phyloP scores from a whole-genome alignment of 495 filamentous ascomycete species.

The Talaromyces adpressus region DNA sequence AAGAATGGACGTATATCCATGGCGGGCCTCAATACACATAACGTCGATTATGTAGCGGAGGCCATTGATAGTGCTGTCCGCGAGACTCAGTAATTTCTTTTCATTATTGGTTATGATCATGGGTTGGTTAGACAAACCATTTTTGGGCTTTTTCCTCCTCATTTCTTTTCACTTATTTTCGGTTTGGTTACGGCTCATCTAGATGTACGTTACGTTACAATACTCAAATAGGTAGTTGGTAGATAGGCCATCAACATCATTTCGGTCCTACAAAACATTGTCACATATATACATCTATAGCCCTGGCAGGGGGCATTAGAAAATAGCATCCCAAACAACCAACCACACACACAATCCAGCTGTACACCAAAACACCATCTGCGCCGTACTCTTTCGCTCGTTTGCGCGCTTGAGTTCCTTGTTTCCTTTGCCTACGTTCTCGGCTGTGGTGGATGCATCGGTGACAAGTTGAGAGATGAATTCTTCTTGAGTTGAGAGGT shows the following conservation, averaged over 20 bases:
- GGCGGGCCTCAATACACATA: constrained; percentile 86
- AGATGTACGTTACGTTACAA: not conserved
- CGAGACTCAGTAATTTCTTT: constrained; percentile 36
- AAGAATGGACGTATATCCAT: constrained; percentile 98
- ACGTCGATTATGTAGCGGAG: constrained; percentile 87
- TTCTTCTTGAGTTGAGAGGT: constrained; percentile 76
- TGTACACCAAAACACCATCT: constrained; percentile 82
- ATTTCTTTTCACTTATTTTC: not conserved
- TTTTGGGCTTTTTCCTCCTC: not conserved
- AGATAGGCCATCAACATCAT: not conserved
- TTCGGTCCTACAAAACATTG: not conserved
- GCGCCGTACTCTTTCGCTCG: constrained; percentile 73
- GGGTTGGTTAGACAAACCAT: not conserved
- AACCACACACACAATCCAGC: constrained; percentile 73
- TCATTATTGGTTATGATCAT: not conserved
- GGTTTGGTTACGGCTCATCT: not conserved
- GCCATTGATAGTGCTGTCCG: constrained; percentile 81
- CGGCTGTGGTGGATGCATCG: constrained; percentile 70
- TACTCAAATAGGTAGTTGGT: not conserved
- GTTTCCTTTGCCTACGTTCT: constrained; percentile 86
- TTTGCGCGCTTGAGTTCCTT: constrained; percentile 82
- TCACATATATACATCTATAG: not conserved
- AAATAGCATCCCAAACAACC: constrained; percentile 88
- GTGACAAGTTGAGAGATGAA: constrained; percentile 83
- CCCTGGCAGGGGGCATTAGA: constrained; percentile 42